These are phyloP conservation scores for Nemania diffusa DNA, from an alignment of 2,329 filamentous ascomycete genomes.

Conservation along the genomic window DNA sequence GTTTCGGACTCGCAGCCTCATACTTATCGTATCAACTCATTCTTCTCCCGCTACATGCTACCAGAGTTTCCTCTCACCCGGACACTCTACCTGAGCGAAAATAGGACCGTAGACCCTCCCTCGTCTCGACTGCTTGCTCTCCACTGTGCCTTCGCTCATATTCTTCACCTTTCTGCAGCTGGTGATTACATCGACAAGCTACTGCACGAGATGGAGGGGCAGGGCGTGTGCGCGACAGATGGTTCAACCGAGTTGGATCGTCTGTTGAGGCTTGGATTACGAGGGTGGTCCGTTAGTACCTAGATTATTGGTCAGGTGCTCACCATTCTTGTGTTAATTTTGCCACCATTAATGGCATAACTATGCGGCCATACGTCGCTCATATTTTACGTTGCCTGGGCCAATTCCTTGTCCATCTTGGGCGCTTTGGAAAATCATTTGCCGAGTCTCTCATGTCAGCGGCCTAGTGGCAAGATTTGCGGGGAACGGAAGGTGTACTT, in stretches of 20 bases:
- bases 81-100: slow-evolving; percentile 44
- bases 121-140: slow-evolving; percentile 49
- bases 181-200: slow-evolving; percentile 50
- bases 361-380: no score
- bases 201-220: slow-evolving; percentile 42
- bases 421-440: no score
- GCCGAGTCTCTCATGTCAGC: no score
- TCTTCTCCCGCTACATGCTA: slow-evolving; percentile 20
- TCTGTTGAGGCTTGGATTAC: slow-evolving; percentile 24
- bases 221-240: slow-evolving; percentile 30
- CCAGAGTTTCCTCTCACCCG: slow-evolving; percentile 46
- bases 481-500: no score
- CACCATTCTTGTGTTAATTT: no score
- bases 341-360: no score
- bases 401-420: no score
- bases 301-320: no score
- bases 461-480: no score
- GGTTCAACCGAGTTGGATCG: slow-evolving; percentile 36
- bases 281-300: no score
- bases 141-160: slow-evolving; percentile 50
- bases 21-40: slow-evolving; percentile 46
- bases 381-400: no score
- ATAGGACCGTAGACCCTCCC: slow-evolving; percentile 47
- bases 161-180: slow-evolving; percentile 49
- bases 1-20: slow-evolving; percentile 38